Evolutionary conservation across 2,329 filamentous ascomycete species (phyloP).

Genomic region (Botryotinia narcissicola): DNA sequence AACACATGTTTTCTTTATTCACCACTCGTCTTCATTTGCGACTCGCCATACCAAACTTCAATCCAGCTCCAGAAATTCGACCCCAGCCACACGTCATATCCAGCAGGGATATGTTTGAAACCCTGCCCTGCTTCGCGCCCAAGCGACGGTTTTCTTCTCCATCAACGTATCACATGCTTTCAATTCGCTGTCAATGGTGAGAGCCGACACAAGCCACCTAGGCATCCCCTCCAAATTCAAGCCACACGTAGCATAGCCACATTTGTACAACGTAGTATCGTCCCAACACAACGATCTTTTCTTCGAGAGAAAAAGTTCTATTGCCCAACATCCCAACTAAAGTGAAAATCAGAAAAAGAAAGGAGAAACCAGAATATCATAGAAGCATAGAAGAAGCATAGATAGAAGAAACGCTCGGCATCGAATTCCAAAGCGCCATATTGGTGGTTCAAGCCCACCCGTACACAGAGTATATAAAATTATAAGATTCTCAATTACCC

Average conservation of each 20-base stretch:
- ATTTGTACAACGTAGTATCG: not conserved
- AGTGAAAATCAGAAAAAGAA: not conserved
- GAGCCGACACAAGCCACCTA: not conserved
- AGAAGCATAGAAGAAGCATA: not conserved
- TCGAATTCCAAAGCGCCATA: not conserved
- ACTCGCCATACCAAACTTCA: not conserved
- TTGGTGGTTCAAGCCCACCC: constrained; percentile 9
- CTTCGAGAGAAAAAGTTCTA: not conserved
- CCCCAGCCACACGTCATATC: constrained; percentile 17
- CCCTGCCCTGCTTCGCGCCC: not conserved
- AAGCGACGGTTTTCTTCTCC: not conserved
- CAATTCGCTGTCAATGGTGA: not conserved
- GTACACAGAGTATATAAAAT: no score
- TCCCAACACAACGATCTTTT: not conserved
- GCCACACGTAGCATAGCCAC: constrained; percentile 4
- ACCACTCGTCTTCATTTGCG: not conserved
- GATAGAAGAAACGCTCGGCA: not conserved
- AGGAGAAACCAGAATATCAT: not conserved
- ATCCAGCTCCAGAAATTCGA: not conserved
- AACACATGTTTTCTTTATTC: constrained; percentile 12
- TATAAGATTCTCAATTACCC: not conserved
- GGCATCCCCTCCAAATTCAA: not conserved
- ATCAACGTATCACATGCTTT: constrained; percentile 1
- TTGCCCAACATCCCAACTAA: not conserved
- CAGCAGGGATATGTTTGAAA: not conserved